These are phyloP conservation scores for Thielaviopsis musarum DNA, from an alignment of 2,329 filamentous ascomycete species.

Conservation along the genomic window DNA sequence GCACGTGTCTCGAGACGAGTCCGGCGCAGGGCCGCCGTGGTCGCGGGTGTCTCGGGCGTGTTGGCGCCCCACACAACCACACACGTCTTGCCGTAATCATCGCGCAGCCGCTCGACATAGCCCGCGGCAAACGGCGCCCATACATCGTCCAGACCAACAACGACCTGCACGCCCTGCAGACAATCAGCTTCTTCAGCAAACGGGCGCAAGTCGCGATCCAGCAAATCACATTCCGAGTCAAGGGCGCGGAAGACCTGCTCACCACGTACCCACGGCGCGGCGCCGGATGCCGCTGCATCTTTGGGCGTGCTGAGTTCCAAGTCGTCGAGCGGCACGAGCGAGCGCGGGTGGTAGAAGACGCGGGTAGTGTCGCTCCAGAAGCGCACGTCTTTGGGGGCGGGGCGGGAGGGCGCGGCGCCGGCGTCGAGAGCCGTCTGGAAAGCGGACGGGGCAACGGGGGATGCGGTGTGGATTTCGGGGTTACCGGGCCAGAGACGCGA, in stretches of 20 bases:
- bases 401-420: slow-evolving; percentile 43
- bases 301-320: slow-evolving; percentile 37
- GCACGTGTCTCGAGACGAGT: slow-evolving; percentile 58
- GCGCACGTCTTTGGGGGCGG: slow-evolving; percentile 57
- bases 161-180: slow-evolving; percentile 71
- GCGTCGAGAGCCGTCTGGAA: slow-evolving; percentile 70
- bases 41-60: slow-evolving; percentile 22
- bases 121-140: slow-evolving; percentile 63
- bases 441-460: slow-evolving; percentile 44
- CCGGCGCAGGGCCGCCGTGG: slow-evolving; percentile 17
- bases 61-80: slow-evolving; percentile 81
- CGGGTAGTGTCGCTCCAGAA: slow-evolving; percentile 96
- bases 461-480: background rate
- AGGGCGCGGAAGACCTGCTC: slow-evolving; percentile 57
- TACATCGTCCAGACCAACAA: slow-evolving; percentile 56
- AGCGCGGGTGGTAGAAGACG: slow-evolving; percentile 81
- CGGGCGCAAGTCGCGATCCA: slow-evolving; percentile 77
- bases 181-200: slow-evolving; percentile 91
- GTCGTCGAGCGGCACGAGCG: slow-evolving; percentile 72
- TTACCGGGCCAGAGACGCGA: background rate
- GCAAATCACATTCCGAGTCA: slow-evolving; percentile 66
- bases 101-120: slow-evolving; percentile 62
- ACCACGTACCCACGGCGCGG: slow-evolving; percentile 64
- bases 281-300: slow-evolving; percentile 59
- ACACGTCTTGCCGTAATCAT: slow-evolving; percentile 78